Conservation (phyloP, 495 filamentous ascomycete genomes). For the Lasiosphaeria miniovina region DNA sequence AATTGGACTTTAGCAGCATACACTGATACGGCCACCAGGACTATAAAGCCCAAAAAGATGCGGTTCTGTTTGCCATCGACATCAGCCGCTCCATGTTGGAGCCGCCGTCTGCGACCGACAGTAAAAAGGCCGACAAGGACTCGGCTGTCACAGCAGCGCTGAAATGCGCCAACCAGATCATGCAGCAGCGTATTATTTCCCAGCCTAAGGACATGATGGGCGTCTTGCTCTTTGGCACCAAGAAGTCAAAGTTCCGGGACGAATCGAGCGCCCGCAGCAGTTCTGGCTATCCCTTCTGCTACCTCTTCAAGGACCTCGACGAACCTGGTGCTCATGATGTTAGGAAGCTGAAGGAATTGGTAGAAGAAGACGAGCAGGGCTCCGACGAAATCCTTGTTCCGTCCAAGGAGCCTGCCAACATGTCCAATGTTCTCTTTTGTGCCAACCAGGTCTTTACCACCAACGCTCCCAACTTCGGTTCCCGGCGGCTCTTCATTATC, state of each 20-base stretch:
- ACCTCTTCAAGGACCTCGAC: slow-evolving; percentile 86
- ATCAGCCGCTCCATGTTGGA: slow-evolving; percentile 87
- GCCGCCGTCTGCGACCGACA: slow-evolving; percentile 57
- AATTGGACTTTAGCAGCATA: neutral
- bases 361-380: slow-evolving; percentile 64
- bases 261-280: slow-evolving; percentile 57
- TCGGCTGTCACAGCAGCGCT: slow-evolving; percentile 76
- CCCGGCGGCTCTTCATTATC: slow-evolving; percentile 87
- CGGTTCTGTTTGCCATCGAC: slow-evolving; percentile 92
- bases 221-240: slow-evolving; percentile 87
- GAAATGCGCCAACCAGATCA: slow-evolving; percentile 90
- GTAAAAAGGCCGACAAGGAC: slow-evolving; percentile 71
- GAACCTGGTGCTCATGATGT: slow-evolving; percentile 84
- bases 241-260: slow-evolving; percentile 78
- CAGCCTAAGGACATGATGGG: slow-evolving; percentile 98
- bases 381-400: slow-evolving; percentile 67
- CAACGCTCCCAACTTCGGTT: slow-evolving; percentile 90
- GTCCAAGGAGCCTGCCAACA: slow-evolving; percentile 65
- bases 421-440: slow-evolving; percentile 91
- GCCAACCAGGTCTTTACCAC: slow-evolving; percentile 96
- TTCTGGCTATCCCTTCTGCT: slow-evolving; percentile 82
- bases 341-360: slow-evolving; percentile 67
- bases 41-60: slow-evolving; percentile 93
- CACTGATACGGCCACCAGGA: slow-evolving; percentile 47
- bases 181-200: slow-evolving; percentile 97